Evolutionary conservation across 164 flowering plant genomes (phyloP).

Genomic region (Aristolochia californica): DNA sequence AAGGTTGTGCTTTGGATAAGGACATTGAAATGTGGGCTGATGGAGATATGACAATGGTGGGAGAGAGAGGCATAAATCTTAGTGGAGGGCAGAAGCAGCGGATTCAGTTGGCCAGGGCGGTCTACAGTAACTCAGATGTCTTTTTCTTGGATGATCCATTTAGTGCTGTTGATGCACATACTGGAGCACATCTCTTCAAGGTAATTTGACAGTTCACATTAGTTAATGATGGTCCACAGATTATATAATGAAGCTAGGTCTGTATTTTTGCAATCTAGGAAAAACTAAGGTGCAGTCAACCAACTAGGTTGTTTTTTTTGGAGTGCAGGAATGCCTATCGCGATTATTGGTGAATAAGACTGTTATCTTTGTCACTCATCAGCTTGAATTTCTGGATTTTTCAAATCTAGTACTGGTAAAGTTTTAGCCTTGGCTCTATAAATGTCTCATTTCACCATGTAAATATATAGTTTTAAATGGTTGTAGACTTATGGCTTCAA

Average conservation of each 20-base stretch:
- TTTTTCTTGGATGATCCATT: constrained; percentile 83
- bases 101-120: constrained; percentile 72
- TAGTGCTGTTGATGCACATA: constrained; percentile 88
- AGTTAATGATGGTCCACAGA: neutral
- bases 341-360: constrained; percentile 47
- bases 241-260: neutral
- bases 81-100: constrained; percentile 93
- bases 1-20: constrained; percentile 56
- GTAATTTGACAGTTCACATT: constrained; percentile 8
- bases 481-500: no score
- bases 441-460: neutral
- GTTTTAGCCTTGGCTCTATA: neutral
- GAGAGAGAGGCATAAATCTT: constrained; percentile 73
- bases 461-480: no score
- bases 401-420: constrained; percentile 70
- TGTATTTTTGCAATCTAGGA: no score
- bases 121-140: constrained; percentile 59
- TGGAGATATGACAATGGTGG: constrained; percentile 50
- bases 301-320: neutral
- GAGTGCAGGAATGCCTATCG: constrained; percentile 53
- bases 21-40: constrained; percentile 59
- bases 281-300: no score
- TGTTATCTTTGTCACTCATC: constrained; percentile 75
- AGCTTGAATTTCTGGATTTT: constrained; percentile 64
- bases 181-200: constrained; percentile 74